Evolutionary conservation across 225 moss, liverwort and hornwort species (phyloP), one percentile per base, ranked within the genome.

Genomic region (Bryum argenteum): DNA sequence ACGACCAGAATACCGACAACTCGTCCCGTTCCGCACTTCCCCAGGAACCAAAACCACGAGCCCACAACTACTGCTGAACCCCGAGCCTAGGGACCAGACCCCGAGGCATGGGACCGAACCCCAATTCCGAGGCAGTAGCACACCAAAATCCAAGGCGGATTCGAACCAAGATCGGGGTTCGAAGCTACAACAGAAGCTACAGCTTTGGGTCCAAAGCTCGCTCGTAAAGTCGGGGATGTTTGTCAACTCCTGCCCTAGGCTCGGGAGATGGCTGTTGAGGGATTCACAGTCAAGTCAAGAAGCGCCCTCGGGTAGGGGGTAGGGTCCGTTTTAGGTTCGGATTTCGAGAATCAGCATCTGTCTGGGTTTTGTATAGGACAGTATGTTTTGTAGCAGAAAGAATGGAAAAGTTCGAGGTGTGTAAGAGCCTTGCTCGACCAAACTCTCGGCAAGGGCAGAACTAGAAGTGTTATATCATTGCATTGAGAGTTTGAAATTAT

Each of bases 1-100:
- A 37, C 74, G 63, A 67, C 58, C 54, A 40, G 65, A 76, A 81
- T 76, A n/a, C 72, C 83, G 72, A 79, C 79, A 79, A 54, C 0
- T 11, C 0, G 11, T 10, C 22, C 17, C 54, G 18, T 16, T 64
- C 33, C 13, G n/a, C 61, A n/a, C 65, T 61, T 72, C 67, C 33
- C 72, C 33, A 63, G 60, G 45, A 53, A 38, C 43, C 20, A 22
- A 74, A 47, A 20, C n/a, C 55, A 4, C 58, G 47, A 37, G 33
- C 33, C 33, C 33, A 33, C 9, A 14, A 48, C 48, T 48, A 48
- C 1, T 17, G 48, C 17, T 17, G 48, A 48, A 47, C 45, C 65
- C 16, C 71, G 40, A 61, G 44, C n/a, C 69, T 69, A 3, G 52
- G 37, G 16, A 1, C 21, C 17, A 14, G 48, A 2, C 1, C 1